These are phyloP conservation scores for Barnettozyma sucrosica DNA, from an alignment of 805 yeast species.

Conservation along the genomic window DNA sequence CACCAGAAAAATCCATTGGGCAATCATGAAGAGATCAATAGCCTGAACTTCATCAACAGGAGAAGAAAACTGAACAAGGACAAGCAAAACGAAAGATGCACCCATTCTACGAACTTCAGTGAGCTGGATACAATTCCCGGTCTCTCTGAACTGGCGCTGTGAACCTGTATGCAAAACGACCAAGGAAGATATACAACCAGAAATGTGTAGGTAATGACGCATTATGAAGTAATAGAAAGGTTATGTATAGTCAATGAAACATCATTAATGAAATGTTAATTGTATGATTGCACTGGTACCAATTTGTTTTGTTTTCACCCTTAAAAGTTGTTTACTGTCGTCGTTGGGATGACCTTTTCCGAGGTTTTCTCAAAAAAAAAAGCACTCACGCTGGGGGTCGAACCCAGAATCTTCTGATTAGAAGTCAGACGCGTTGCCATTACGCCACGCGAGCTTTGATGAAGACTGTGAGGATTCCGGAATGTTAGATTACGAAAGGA, in stretches of 20 bases:
- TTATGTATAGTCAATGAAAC: no score
- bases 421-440: slow-evolving; percentile 19
- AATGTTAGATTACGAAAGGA: neutral
- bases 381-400: slow-evolving; percentile 46
- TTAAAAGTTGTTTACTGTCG: no score
- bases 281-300: no score
- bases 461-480: neutral
- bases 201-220: neutral
- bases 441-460: slow-evolving; percentile 16
- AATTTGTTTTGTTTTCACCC: no score
- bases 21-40: slow-evolving; percentile 36
- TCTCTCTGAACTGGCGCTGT: slow-evolving; percentile 18
- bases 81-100: slow-evolving; percentile 1
- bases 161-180: neutral
- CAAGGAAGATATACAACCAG: no score
- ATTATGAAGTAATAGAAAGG: no score
- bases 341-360: no score
- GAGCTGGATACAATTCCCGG: slow-evolving; percentile 22
- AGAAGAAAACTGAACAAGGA: slow-evolving; percentile 28
- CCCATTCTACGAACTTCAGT: slow-evolving; percentile 17
- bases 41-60: slow-evolving; percentile 47
- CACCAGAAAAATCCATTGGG: slow-evolving; percentile 21
- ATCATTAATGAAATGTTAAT: no score
- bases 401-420: slow-evolving; percentile 46
- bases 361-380: no score